phyloP scores from a whole-genome alignment of 2,329 filamentous ascomycete genomes.

The Rachicladosporium sp. region DNA sequence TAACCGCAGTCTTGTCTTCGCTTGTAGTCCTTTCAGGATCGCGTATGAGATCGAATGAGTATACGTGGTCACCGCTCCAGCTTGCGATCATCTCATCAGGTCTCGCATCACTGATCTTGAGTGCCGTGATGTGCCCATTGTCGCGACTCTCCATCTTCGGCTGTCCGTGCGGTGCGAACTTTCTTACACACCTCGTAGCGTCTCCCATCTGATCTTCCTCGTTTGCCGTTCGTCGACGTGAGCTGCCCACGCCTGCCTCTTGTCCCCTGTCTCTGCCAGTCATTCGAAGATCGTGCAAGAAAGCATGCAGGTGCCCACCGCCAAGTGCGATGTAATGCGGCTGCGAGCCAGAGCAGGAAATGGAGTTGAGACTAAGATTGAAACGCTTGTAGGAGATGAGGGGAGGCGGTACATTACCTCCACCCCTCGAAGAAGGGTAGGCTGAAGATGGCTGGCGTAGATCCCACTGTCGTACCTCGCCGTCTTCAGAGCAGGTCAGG shows the following conservation, averaged over 20 bases:
- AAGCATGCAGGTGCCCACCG: conserved; percentile 56
- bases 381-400: conserved; percentile 55
- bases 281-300: conserved; percentile 58
- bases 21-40: conserved; percentile 36
- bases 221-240: conserved; percentile 27
- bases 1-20: background rate
- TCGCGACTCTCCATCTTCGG: conserved; percentile 40
- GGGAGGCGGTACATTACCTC: conserved; percentile 45
- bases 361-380: conserved; percentile 52
- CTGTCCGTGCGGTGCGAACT: conserved; percentile 52
- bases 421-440: conserved; percentile 42
- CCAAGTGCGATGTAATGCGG: conserved; percentile 59
- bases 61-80: conserved; percentile 54
- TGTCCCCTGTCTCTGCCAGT: conserved; percentile 44
- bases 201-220: conserved; percentile 45
- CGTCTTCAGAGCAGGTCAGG: conserved; percentile 57
- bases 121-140: conserved; percentile 55
- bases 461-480: conserved; percentile 59
- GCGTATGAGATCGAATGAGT: conserved; percentile 50
- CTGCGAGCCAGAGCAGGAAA: conserved; percentile 54
- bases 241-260: conserved; percentile 40
- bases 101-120: conserved; percentile 57
- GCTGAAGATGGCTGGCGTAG: conserved; percentile 50
- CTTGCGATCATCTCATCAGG: conserved; percentile 57
- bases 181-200: conserved; percentile 53